Evolutionary conservation across 2,329 filamentous ascomycete species (phyloP), one percentile per base, ranked within the genome.

Genomic region (Clarireedia hainanense): DNA sequence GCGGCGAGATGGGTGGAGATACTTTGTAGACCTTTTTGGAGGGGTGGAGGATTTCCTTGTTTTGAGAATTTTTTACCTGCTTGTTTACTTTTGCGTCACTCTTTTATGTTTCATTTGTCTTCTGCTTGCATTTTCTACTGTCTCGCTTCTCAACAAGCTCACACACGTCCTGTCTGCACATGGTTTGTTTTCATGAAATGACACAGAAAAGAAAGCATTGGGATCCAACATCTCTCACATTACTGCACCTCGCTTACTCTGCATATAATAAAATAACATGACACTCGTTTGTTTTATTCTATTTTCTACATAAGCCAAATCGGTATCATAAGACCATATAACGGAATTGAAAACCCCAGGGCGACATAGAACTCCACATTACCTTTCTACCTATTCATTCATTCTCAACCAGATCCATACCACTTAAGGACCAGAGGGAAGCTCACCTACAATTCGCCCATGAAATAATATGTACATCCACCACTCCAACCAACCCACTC

Each of bases 1-100:
- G 76, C 63, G 80, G 80, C 50, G 81, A 84, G 74, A 81, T 84
- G 79, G 79, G 80, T 56, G 80, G 80, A 17, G 81, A 84, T 75
- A 84, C 81, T 43, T 50, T 45, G 56, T 65, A 57, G 61, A 46
- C 56, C 50, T 34, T n/a, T 42, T 50, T 14, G 24, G 45, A 26
- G 36, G 47, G 37, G 50, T 40, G 27, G 45, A 36, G 17, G 43
- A 51, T 58, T 60, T 56, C 42, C 39, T 54, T 43, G 50, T 27
- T 17, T 37, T 17, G 27, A 15, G 23, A 15, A 36, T 40, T 51
- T 51, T 26, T 30, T 17, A n/a, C 27, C 27, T 43, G 43, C n/a
- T 30, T 20, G 20, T 47, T 26, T n/a, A 15, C 26, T 10, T 24
- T 52, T 20, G 20, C 46, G 27, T 30, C 27, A 30, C 27, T 30